These are phyloP conservation scores for Crithidia thermophila DNA, from an alignment of 208 protist genomes.

Conservation along the genomic window DNA sequence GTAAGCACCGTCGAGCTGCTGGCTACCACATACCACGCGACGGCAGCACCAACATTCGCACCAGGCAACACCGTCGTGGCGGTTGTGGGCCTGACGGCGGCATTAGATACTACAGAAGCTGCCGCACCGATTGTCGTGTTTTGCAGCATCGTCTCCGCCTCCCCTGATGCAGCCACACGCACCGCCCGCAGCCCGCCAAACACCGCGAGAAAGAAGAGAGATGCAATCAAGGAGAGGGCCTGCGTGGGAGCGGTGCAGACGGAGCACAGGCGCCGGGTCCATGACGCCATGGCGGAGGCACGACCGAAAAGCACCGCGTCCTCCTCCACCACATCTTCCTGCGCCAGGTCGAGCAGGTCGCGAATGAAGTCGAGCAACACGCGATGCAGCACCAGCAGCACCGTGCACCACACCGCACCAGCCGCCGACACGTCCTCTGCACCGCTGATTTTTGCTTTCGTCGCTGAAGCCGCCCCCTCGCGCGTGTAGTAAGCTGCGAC, in stretches of 20 bases:
- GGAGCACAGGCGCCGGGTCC: conserved; percentile 16
- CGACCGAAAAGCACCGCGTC: conserved; percentile 66
- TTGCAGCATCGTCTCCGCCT: too few species aligned
- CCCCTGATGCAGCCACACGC: not conserved
- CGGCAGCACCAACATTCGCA: not conserved
- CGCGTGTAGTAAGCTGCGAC: conserved; percentile 16
- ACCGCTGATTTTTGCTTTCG: not conserved
- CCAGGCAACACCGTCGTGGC: not conserved
- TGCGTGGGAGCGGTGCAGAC: conserved; percentile 27
- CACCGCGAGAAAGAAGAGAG: conserved; percentile 11
- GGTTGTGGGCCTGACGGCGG: too few species aligned
- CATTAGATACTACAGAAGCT: too few species aligned
- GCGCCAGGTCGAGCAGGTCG: conserved; percentile 13
- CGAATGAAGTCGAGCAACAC: conserved; percentile 12
- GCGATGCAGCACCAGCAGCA: conserved; percentile 20
- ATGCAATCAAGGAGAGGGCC: conserved; percentile 29
- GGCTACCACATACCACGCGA: not conserved
- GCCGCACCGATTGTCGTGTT: too few species aligned
- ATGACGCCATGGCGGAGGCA: conserved; percentile 15
- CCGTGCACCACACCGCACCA: conserved; percentile 8
- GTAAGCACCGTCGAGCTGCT: conserved; percentile 26
- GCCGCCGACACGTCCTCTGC: not conserved
- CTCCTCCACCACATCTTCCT: conserved; percentile 53
- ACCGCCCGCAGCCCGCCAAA: conserved; percentile 8
- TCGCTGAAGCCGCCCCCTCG: not conserved